Conservation (phyloP, 371 early-diverging fungal genomes). For the Zychaea mexicana region DNA sequence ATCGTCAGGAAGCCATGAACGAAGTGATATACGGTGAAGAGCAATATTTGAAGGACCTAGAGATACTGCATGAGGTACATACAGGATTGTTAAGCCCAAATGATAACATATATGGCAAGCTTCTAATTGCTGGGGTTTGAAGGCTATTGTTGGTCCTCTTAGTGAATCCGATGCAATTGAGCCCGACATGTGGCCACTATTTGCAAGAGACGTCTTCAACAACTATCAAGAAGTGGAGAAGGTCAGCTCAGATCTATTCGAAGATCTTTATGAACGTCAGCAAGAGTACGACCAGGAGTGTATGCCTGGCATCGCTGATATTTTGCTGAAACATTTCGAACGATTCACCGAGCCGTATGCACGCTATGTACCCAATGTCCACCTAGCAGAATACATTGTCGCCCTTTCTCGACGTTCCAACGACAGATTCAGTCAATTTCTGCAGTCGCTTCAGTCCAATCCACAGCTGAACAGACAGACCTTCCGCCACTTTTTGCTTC, state of each 20-base stretch:
- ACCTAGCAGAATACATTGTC: constrained; percentile 72
- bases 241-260: constrained; percentile 66
- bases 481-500: constrained; percentile 35
- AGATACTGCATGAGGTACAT: constrained; percentile 18
- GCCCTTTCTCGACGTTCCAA: constrained; percentile 47
- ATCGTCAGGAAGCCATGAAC: constrained; percentile 88
- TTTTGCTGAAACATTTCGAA: constrained; percentile 67
- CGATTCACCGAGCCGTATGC: constrained; percentile 72
- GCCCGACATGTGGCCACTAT: constrained; percentile 50
- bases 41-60: constrained; percentile 77
- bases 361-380: constrained; percentile 80
- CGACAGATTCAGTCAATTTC: constrained; percentile 51
- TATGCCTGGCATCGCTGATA: constrained; percentile 79
- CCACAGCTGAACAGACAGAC: constrained; percentile 28
- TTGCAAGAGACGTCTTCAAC: constrained; percentile 77
- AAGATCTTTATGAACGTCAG: constrained; percentile 55
- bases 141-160: constrained; percentile 18
- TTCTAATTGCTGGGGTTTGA: background rate
- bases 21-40: constrained; percentile 85
- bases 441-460: background rate
- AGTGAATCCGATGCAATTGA: constrained; percentile 38
- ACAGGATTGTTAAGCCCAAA: no score
- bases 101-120: no score
- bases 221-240: constrained; percentile 71
- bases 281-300: constrained; percentile 59